Base-by-base conservation (phyloP, 2,329 filamentous ascomycete genomes). In the Penicillium occitanis region DNA sequence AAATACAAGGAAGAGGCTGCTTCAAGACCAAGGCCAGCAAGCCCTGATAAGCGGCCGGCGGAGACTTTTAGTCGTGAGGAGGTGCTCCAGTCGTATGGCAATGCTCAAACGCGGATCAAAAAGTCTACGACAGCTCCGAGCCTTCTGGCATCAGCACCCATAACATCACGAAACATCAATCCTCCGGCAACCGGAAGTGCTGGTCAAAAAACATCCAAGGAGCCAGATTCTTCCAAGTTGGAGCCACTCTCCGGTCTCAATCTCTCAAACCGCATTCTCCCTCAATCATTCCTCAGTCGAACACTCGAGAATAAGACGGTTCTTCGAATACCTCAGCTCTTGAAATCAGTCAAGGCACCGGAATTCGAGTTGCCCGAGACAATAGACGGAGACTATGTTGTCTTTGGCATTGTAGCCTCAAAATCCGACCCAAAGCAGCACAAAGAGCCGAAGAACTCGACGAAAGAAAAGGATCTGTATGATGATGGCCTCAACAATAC, bases 221-320 rank as follows among this genome's bases (percentile, higher is more conserved):
- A 69, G 30, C 79, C 82, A 1, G 86, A 88, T 67, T 77, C 85
- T 1, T 85, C 89, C 1, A 86, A 87, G 55, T 96, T 95, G 72
- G 95, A 99, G 72, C 86, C 91, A 2, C 97, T 93, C 76, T 97
- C 95, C 5, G 87, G 88, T 35, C 83, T 93, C 44, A 93, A 97
- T 74, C 85, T 99, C 14, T 91, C 90, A 4, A 92, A 89, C 68
- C 88, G 95, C 37, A 89, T 92, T 44, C 85, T 98, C 55, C 91
- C 93, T 1, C 93, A 98, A 76, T 86, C 87, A 25, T 89, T 91
- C 19, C 83, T 99, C 25, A 88, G 90, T 1, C 88, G 93, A 28
- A 91, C 91, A 3, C 83, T 99, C 14, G 84, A 88, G 5, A 88
- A 87, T 40, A 97, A 95, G 77, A 91, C 90, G 62, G 83, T 90